These are phyloP conservation scores for Aspergillus bridgeri DNA, from an alignment of 495 filamentous ascomycete genomes.

Conservation along the genomic window DNA sequence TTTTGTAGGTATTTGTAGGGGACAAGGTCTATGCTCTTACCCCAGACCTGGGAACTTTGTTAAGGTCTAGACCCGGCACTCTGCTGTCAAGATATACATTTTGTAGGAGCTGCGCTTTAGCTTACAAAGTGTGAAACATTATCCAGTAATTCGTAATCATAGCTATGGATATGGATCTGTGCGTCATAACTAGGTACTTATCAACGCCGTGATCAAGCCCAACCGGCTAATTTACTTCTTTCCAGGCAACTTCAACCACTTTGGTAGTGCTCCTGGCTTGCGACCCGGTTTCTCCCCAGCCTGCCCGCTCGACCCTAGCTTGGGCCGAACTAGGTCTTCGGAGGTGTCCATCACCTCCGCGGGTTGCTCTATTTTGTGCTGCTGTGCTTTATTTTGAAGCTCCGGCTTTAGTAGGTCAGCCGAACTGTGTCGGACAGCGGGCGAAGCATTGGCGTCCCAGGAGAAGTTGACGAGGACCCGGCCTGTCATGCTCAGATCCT, in stretches of 20 bases:
- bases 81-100: too few relatives aligned
- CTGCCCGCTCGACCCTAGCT: constrained; percentile 26
- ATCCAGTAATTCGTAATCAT: background rate
- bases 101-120: too few relatives aligned
- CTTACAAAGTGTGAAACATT: background rate
- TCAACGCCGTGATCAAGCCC: background rate
- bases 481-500: constrained; percentile 64
- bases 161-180: background rate
- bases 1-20: background rate
- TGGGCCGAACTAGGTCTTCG: constrained; percentile 31
- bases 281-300: constrained; percentile 38
- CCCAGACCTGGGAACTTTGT: background rate
- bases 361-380: constrained; percentile 56
- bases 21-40: background rate
- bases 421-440: constrained; percentile 36
- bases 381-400: constrained; percentile 62
- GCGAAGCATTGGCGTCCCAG: constrained; percentile 62
- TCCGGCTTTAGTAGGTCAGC: constrained; percentile 60
- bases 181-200: background rate
- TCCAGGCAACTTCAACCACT: constrained; percentile 66
- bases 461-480: constrained; percentile 71
- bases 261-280: constrained; percentile 52
- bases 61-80: background rate
- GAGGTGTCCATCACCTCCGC: constrained; percentile 38
- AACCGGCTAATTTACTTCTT: constrained; percentile 41